Conservation (phyloP, 306 rosid species). For the Morella rubra region DNA sequence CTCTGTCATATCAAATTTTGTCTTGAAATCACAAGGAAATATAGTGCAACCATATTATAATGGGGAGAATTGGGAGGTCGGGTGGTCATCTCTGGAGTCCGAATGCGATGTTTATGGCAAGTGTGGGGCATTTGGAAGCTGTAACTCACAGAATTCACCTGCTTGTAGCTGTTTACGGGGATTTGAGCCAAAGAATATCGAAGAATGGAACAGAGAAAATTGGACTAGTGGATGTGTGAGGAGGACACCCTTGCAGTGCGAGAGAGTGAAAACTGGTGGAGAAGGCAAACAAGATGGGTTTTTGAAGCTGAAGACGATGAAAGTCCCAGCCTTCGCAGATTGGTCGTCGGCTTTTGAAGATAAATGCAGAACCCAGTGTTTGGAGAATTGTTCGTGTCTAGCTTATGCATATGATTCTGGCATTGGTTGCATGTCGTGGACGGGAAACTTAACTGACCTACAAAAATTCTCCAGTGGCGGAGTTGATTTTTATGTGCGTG, state of each 20-base stretch:
- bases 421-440: background rate
- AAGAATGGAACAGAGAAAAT: slow-evolving; percentile 13
- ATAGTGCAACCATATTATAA: background rate
- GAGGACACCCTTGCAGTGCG: slow-evolving; percentile 32
- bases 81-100: background rate
- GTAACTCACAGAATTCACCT: background rate
- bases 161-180: slow-evolving; percentile 47
- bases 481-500: background rate
- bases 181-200: slow-evolving; percentile 30
- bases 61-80: background rate
- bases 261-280: background rate
- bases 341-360: background rate
- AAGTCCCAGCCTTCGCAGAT: slow-evolving; percentile 21
- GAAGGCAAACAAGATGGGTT: slow-evolving; percentile 33
- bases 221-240: slow-evolving; percentile 35
- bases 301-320: slow-evolving; percentile 5
- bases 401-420: background rate
- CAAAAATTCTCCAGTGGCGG: background rate
- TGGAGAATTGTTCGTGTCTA: slow-evolving; percentile 2
- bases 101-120: slow-evolving; percentile 21
- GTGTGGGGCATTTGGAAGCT: slow-evolving; percentile 34
- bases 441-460: background rate
- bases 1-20: background rate
- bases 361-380: background rate
- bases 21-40: slow-evolving; percentile 23